These are phyloP conservation scores for Didymella pinodella DNA, from an alignment of 2,329 filamentous ascomycete species.

Conservation along the genomic window DNA sequence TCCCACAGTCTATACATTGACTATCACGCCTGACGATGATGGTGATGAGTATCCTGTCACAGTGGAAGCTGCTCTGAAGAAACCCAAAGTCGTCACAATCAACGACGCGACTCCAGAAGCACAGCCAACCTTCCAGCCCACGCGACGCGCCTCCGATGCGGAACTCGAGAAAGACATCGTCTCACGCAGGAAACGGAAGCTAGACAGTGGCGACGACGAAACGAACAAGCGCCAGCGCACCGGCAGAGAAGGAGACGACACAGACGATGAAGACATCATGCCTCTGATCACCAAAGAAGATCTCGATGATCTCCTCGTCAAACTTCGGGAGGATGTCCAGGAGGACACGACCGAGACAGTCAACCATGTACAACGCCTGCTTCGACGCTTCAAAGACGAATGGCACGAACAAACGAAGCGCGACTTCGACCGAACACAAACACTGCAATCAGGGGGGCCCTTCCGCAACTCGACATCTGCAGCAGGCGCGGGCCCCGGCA, in stretches of 20 bases:
- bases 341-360: constrained; percentile 50
- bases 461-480: constrained; percentile 1
- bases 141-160: constrained; percentile 27
- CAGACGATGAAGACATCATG: constrained; percentile 29
- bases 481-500: constrained; percentile 7
- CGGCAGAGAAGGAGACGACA: constrained; percentile 12
- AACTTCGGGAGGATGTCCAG: constrained; percentile 36
- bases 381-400: constrained; percentile 52
- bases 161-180: constrained; percentile 31
- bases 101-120: constrained; percentile 2
- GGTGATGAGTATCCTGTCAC: constrained; percentile 30
- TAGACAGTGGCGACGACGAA: constrained; percentile 18
- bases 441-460: constrained; percentile 1
- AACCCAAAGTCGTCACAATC: constrained; percentile 6
- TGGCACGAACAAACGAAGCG: constrained; percentile 30
- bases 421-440: constrained; percentile 16
- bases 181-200: constrained; percentile 30
- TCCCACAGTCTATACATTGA: constrained; percentile 7
- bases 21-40: constrained; percentile 19
- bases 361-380: constrained; percentile 61
- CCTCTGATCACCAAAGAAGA: constrained; percentile 33
- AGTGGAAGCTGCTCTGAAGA: constrained; percentile 23
- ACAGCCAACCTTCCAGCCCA: constrained; percentile 16
- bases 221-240: constrained; percentile 22
- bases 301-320: constrained; percentile 28